A percentile compares a stretch with the other conserved stretches of the same genome.
Conservation (phyloP, 148 eudicot species). For the Amaranthus hypochondriacus region DNA sequence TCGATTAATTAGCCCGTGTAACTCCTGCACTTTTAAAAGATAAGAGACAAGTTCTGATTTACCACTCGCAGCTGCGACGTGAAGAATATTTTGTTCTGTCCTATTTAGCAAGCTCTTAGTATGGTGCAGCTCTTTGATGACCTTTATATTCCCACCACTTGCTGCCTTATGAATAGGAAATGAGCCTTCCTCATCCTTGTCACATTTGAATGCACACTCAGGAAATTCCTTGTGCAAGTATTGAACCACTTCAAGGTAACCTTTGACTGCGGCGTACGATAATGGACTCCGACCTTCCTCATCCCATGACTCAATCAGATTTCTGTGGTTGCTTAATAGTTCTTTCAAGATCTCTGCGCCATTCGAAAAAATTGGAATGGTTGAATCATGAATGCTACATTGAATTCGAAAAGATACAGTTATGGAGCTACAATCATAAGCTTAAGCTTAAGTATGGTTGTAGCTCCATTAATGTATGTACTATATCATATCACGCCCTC, state of each 20-base stretch:
- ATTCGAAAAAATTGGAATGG: no score
- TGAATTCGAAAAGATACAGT: no score
- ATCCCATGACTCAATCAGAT: conserved; percentile 9
- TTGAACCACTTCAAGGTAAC: conserved; percentile 13
- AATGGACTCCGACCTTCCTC: conserved; percentile 15
- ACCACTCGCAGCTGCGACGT: conserved; percentile 20
- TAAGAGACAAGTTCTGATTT: conserved; percentile 10
- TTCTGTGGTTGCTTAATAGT: background rate
- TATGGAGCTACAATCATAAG: no score
- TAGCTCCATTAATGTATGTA: no score
- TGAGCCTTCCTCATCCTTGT: conserved; percentile 14
- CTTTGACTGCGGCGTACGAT: conserved; percentile 22
- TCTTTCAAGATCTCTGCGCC: conserved; percentile 8
- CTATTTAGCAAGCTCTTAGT: conserved; percentile 11
- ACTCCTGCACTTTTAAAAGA: background rate
- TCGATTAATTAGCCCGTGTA: conserved; percentile 8
- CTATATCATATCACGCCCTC: no score
- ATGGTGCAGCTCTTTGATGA: conserved; percentile 9
- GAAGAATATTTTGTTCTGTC: conserved; percentile 26
- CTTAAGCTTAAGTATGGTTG: no score
- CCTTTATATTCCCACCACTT: conserved; percentile 17
- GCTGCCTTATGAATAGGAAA: conserved; percentile 25
- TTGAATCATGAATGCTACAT: no score
- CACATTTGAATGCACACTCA: background rate
- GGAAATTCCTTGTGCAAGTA: conserved; percentile 9